Percentiles rank a stretch among this genome's conserved stretches.
phyloP scores from a whole-genome alignment of 768 basidiomycete species.

The Podaxis mareebaensis region DNA sequence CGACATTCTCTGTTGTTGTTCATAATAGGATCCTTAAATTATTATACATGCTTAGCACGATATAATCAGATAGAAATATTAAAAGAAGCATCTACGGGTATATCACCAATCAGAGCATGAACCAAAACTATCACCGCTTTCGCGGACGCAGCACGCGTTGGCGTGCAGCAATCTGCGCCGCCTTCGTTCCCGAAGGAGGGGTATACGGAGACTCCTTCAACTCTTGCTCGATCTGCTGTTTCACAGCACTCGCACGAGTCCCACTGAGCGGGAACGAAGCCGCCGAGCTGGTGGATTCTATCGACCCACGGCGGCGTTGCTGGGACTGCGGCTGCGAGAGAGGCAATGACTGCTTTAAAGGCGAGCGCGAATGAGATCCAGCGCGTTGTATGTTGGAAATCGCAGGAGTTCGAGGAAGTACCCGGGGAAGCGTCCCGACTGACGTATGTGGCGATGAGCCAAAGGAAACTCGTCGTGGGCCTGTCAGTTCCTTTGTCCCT shows the following conservation, averaged over 20 bases:
- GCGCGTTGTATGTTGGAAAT: neutral
- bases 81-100: neutral
- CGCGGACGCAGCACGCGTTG: neutral
- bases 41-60: constrained; percentile 8
- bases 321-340: constrained; percentile 1
- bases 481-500: neutral
- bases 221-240: constrained; percentile 29
- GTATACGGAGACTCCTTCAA: constrained; percentile 37
- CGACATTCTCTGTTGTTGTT: neutral
- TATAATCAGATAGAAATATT: constrained; percentile 6
- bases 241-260: constrained; percentile 38
- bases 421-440: neutral
- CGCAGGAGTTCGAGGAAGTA: neutral
- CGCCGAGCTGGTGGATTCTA: constrained; percentile 21
- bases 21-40: constrained; percentile 17
- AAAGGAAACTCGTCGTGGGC: neutral
- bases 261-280: constrained; percentile 36
- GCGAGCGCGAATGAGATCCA: neutral
- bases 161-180: constrained; percentile 23
- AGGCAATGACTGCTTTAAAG: neutral
- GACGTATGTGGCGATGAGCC: neutral
- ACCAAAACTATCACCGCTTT: neutral
- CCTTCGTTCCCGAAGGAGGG: constrained; percentile 37
- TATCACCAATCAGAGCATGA: neutral
- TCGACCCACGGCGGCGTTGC: constrained; percentile 1